Base-by-base conservation (phyloP, 139 green algal species). In the Choricystis sp. region DNA sequence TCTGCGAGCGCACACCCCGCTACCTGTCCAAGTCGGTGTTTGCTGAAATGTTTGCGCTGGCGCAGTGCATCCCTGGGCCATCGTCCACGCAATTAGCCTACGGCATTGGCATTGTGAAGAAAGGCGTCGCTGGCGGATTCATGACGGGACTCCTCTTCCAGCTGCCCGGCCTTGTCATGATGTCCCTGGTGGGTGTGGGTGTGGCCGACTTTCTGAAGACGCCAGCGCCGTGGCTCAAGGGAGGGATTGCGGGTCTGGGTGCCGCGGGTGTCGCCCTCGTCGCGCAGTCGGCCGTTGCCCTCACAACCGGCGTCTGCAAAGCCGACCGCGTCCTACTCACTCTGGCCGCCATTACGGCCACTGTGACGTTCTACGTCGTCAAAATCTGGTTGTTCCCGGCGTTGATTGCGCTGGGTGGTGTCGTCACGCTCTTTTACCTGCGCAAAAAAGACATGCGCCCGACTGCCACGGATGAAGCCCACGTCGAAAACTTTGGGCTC, bases 61-160 rank as follows among this genome's bases (percentile, higher is more conserved):
- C 80, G 1, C 82, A 93, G 70, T 92, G 83, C 75, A 70, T 96
- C 63, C 89, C 89, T 0, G 91, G 91, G 2, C 91, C 91, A 52
- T 90, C 88, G 21, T 89, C 78, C 49, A 96, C 89, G 65, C 81
- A 90, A 66, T 67, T 89, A 21, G 89, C 83, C 21, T 92, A 94
- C 58, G 82, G 83, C 1, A 76, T 92, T 16, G 86, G 88, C 22
- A 80, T 84, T 24, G 69, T 87, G 27, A 90, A 94, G 70, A 85
- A 85, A 62, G 90, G 90, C 23, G 69, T 87, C 0, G 26, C 74
- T 63, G 83, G 83, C 27, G 83, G 83, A 49, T 70, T 90, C 30
- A 58, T 93, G 25, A 79, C 74, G 21, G 85, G 76, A 19, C 73
- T 82, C 1, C 81, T 97, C 64, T 97, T 97, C 76, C 87, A 95